Base-by-base conservation (phyloP, 176 grass and related monocot genomes). In the Paspalum notatum region DNA sequence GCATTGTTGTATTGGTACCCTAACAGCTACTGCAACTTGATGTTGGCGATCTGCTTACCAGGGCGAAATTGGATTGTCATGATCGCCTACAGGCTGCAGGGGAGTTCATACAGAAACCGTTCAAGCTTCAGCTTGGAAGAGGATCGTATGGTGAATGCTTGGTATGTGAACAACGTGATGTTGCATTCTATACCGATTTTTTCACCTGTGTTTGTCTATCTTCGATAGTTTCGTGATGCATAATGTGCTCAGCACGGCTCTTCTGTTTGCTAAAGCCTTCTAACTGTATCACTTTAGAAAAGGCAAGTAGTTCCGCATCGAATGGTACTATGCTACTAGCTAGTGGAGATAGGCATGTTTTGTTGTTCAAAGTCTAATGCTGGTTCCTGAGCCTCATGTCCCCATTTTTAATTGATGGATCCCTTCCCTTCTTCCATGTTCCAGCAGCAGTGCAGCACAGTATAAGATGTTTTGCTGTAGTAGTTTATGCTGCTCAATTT, bases 21-120 rank as follows among this genome's bases (percentile, higher is more conserved):
- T 59, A 22, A 84, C 93, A 99, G 96, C 90, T 95, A 47, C 51
- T 86, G 77, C 90, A 93, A 80, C 80, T 90, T 88, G 84, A 99
- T 88, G 74, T 85, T 47, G 62, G 77, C 48, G 32, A 87, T 84
- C 58, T 95, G 65, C 88, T 95, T 55, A 45, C 81, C 48, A 93
- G 82, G 75, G 92, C 75, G 39, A 76, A 85, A 65, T 91, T 27
- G 44, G 57, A 83, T 69, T 68, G 77, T 79, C 43, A 39, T 27
- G 76, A 81, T 8, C 84, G 72, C 53, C 47, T 89, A 55, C 80
- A 93, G 46, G 74, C 74, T 66, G 96, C 86, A 55, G 46, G 11
- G 16, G 81, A 73, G 80, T 78, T 99, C 45, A 81, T 99, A 84
- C 46, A 82, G 62, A 91, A 85, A 60, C 79, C 90, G 66, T 99